These are phyloP conservation scores for Apiospora kogelbergensis DNA, from an alignment of 2,329 filamentous ascomycete genomes.

Conservation along the genomic window DNA sequence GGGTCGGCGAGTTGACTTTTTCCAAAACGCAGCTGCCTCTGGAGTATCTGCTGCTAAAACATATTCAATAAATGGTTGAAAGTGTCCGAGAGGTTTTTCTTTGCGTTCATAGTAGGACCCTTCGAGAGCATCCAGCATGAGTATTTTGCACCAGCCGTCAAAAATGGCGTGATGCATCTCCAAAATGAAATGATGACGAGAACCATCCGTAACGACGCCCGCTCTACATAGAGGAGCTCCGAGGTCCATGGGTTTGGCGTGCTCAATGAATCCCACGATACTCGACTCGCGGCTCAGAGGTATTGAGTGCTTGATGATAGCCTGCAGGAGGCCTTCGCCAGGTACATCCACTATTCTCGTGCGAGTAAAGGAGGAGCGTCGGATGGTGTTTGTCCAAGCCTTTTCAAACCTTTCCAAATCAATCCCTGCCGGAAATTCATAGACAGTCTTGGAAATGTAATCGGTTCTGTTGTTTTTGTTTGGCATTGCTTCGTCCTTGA, in stretches of 20 bases:
- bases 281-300: background rate
- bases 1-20: background rate
- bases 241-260: background rate
- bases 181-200: background rate
- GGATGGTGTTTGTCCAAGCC: background rate
- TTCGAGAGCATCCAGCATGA: background rate
- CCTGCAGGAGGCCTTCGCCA: background rate
- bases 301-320: background rate
- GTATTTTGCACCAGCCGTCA: background rate
- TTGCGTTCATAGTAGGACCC: background rate
- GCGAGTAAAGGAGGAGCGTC: background rate
- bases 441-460: background rate
- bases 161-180: slow-evolving; percentile 7
- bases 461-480: background rate
- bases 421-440: background rate
- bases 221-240: background rate
- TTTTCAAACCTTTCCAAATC: background rate
- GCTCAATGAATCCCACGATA: background rate
- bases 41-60: background rate
- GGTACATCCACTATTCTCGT: background rate
- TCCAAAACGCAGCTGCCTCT: background rate
- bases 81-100: background rate
- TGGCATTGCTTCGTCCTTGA: background rate
- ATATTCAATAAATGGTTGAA: background rate
- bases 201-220: background rate